Evolutionary conservation across 768 basidiomycete genomes (phyloP), one percentile per base, ranked within the genome.

Genomic region (Gymnopilus junonius): DNA sequence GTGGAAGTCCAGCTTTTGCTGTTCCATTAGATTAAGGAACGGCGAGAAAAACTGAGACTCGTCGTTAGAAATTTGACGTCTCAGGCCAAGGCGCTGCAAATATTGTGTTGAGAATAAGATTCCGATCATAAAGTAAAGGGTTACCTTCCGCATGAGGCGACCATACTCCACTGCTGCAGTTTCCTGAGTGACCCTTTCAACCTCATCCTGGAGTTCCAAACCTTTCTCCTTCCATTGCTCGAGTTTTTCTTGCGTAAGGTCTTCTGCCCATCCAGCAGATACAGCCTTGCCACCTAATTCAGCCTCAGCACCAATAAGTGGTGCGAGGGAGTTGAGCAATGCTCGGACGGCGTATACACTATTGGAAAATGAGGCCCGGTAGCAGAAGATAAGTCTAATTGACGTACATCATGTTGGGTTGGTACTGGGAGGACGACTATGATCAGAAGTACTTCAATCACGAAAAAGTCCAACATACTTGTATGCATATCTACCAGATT

Each of bases 1-100:
- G 70, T 95, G 89, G 77, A 95, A 97, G 76, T 99, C 97, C n/a
- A 98, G 81, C 54, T 81, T 79, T 65, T 95, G 86, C 1, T 75
- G 73, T 60, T 90, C 85, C 78, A 99, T 85, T 34, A 96, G 75
- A 40, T 85, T 80, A n/a, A 98, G 80, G 42, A 96, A 82, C 1
- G 91, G 90, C 8, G 82, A 82, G 64, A 89, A 80, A 42, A 96
- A 71, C 37, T 74, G 69, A 1, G 76, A 70, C 60, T 92, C 89
- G 76, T 97, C 95, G 1, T 73, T 77, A 2, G 79, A 59, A 23
- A 85, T 81, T 29, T 77, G 66, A n/a, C 79, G 80, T 45, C 83
- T 82, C 32, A 99, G 81, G 0, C 89, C 95, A 29, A 98, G 88
- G 11, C 95, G 90, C 89, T 93, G 63, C 20, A 35, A 23, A 39